Conservation (phyloP, 1,284 basidiomycete genomes). For the Puccinia coronata region DNA sequence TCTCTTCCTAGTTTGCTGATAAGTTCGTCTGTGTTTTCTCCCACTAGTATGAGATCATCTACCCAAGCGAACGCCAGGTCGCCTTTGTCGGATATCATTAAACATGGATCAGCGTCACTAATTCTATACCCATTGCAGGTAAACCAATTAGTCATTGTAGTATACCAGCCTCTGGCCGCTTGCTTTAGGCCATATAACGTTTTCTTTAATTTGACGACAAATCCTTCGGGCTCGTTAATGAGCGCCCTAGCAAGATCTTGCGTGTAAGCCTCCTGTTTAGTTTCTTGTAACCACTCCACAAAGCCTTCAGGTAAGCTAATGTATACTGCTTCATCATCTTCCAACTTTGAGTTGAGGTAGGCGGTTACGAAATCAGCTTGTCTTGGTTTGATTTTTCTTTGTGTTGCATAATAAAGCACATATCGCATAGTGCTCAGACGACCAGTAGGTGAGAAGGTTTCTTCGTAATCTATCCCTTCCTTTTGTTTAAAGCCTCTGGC, state of each 20-base stretch:
- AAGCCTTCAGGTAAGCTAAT: slow-evolving; percentile 30
- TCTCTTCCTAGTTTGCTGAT: background rate
- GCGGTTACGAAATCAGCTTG: slow-evolving; percentile 42
- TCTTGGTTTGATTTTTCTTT: background rate
- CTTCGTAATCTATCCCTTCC: slow-evolving; percentile 37
- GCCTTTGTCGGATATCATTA: slow-evolving; percentile 9
- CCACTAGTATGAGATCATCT: slow-evolving; percentile 27
- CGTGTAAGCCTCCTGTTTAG: slow-evolving; percentile 20
- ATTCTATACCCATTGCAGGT: background rate
- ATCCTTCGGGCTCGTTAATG: slow-evolving; percentile 11
- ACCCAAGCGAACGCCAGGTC: slow-evolving; percentile 26
- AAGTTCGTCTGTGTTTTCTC: slow-evolving; percentile 15
- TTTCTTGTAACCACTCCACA: slow-evolving; percentile 37
- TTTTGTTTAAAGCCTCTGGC: slow-evolving; percentile 41
- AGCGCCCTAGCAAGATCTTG: background rate
- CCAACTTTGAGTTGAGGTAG: slow-evolving; percentile 32
- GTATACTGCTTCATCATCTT: slow-evolving; percentile 28
- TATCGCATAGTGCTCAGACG: slow-evolving; percentile 21
- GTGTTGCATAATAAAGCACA: slow-evolving; percentile 15
- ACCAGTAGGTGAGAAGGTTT: slow-evolving; percentile 43
- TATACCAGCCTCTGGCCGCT: slow-evolving; percentile 35
- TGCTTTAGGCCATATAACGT: slow-evolving; percentile 51
- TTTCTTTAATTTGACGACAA: slow-evolving; percentile 30
- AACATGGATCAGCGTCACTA: slow-evolving; percentile 30
- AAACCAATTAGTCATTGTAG: slow-evolving; percentile 23